These are phyloP conservation scores for Annulohypoxylon nitens DNA, from an alignment of 495 filamentous ascomycete species.

Conservation along the genomic window DNA sequence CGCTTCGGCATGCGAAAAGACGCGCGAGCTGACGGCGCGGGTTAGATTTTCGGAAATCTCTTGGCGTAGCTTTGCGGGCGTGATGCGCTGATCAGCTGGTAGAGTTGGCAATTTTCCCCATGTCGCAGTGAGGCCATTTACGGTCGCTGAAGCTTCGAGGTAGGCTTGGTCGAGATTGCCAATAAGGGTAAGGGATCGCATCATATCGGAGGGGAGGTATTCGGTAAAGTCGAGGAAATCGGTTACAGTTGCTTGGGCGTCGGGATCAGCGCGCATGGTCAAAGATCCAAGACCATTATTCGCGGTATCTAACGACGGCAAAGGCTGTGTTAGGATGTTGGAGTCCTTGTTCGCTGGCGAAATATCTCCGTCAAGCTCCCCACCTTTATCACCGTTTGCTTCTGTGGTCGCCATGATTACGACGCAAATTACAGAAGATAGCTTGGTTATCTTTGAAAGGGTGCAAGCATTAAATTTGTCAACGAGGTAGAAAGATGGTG, in stretches of 20 bases:
- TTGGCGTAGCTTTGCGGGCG: constrained; percentile 71
- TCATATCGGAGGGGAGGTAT: constrained; percentile 92
- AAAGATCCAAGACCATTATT: constrained; percentile 52
- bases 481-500: background rate
- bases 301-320: constrained; percentile 49
- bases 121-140: constrained; percentile 78
- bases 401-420: constrained; percentile 44
- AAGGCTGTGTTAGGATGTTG: constrained; percentile 41
- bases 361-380: constrained; percentile 54
- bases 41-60: constrained; percentile 81
- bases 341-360: constrained; percentile 57
- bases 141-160: constrained; percentile 69
- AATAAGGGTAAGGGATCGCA: constrained; percentile 90
- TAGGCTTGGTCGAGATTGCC: constrained; percentile 83
- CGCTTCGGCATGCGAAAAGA: constrained; percentile 85
- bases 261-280: constrained; percentile 75
- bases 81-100: constrained; percentile 61
- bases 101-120: constrained; percentile 80
- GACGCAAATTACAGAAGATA: constrained; percentile 4
- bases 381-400: constrained; percentile 42
- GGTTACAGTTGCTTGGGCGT: constrained; percentile 92
- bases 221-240: constrained; percentile 98
- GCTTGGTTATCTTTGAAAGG: background rate
- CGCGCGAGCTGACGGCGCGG: constrained; percentile 79
- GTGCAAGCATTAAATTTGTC: background rate